Evolutionary conservation across 2,329 filamentous ascomycete species (phyloP), one percentile per base, ranked within the genome.

Genomic region (Chaetoscypha palmicola): DNA sequence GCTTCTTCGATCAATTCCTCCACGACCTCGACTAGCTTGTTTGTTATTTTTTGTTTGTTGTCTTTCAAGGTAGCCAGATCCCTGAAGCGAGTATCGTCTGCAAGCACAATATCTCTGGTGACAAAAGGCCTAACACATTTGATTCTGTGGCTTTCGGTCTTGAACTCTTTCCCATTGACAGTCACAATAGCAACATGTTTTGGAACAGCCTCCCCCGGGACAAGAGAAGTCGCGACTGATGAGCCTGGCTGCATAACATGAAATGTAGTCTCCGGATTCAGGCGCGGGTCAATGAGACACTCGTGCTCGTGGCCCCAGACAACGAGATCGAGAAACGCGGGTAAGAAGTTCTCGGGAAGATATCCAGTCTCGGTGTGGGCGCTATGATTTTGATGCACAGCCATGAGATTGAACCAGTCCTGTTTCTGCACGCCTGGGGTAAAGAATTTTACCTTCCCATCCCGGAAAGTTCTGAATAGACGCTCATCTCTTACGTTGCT

Each of bases 291-390:
- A 51, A 98, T 94, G 5, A 91, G 64, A 60, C 92, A 98, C 63
- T 98, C 91, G 60, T 98, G 92, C 64, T 98, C 92, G 58, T 98
- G 92, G 2, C 92, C 92, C 92, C 92, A 98, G 39, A 98, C 76
- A 0, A 98, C 79, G 3, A 98, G 72, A 59, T 98, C 85, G 51
- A 98, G 70, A 68, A 94, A 97, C 14, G 88, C 81, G 0, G 92
- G 94, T 0, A 98, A 71, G 57, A 96, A 92, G 56, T 84, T 88
- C 59, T 98, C 94, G 0, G 94, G 91, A 0, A 98, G 74, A 59
- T 95, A 97, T n/a, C 86, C 83, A 0, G 91, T 97, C 14, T 90
- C 79, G 0, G 87, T 94, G 59, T 96, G 84, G 0, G 90, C 87
- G 58, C 92, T 81, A 59, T 97, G 92, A 56, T 98, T 98, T 60